Evolutionary conservation across 805 yeast genomes (phyloP), one percentile per base, ranked within the genome.

Genomic region (Wickerhamomyces bovis): DNA sequence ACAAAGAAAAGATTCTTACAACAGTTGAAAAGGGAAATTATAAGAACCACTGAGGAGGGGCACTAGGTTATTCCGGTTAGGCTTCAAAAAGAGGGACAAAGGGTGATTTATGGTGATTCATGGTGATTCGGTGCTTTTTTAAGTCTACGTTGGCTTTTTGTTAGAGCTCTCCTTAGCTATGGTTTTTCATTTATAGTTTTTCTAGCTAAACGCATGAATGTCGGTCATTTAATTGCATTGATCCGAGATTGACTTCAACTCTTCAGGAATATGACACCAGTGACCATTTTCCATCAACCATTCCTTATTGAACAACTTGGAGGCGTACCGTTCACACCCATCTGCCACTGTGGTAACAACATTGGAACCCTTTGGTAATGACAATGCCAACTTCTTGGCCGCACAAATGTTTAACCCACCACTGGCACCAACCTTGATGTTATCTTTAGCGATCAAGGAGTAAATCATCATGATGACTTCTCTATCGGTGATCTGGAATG

Each of bases 281-380:
- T 52, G 57, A 5, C 51, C 54, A 7, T 54, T 40, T 20, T 55
- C 56, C 10, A 41, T 12, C 6, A 58, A 41, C 54, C 55, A 58
- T 7, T 42, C 38, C 42, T 46, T 44, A 44, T 52, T 56, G 43
- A 56, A 54, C 9, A 56, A 43, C 48, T 53, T 58, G 6, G 57
- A 52, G 7, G 56, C 55, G 42, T 58, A 58, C 39, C 56, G 48
- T n/a, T 51, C 52, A 15, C 55, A 45, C 6, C 42, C 26, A 38
- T 58, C 62, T 7, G 61, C 61, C 20, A 53, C 57, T 1, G 57
- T 52, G 0, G 62, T 58, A 8, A 58, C 61, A 6, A 58, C 55
- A 11, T 47, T 53, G 1, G 62, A 56, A 2, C 58, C 62, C 39
- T 51, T 48, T n/a, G 62, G 62, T 13, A 58, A 42, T 11, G 53